These are phyloP conservation scores for Inga laurina DNA, from an alignment of 306 rosid genomes.

Conservation along the genomic window DNA sequence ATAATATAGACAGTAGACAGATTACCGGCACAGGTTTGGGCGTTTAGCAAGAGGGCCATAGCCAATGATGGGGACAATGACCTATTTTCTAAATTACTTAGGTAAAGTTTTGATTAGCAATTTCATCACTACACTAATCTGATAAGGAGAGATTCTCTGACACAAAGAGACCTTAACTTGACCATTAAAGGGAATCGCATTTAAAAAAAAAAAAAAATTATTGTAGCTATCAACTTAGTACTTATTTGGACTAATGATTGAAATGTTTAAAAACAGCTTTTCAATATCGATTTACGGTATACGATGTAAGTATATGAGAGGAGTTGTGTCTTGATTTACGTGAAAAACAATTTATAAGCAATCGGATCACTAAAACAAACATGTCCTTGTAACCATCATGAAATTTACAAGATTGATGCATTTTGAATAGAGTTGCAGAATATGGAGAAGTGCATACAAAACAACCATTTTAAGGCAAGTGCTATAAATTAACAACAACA, in stretches of 20 bases:
- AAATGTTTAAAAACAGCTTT: too few relatives aligned
- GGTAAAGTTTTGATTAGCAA: not conserved
- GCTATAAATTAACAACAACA: constrained; percentile 33
- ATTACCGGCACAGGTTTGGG: too few relatives aligned
- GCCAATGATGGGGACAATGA: too few relatives aligned
- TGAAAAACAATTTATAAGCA: too few relatives aligned
- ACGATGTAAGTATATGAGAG: too few relatives aligned
- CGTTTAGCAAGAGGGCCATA: too few relatives aligned
- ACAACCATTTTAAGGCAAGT: not conserved
- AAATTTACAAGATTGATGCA: constrained; percentile 19
- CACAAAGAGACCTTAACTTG: not conserved
- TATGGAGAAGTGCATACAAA: constrained; percentile 9
- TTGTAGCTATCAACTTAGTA: not conserved
- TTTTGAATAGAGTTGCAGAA: not conserved
- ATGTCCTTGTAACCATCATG: not conserved
- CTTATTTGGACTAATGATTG: too few relatives aligned
- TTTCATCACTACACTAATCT: not conserved
- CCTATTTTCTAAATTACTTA: not conserved
- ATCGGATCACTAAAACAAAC: too few relatives aligned
- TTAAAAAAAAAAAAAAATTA: not conserved
- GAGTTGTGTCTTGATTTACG: too few relatives aligned
- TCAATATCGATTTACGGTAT: too few relatives aligned
- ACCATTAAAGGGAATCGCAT: not conserved
- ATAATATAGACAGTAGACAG: not conserved
- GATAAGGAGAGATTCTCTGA: not conserved